Base-by-base conservation (phyloP, 257 asterid species). In the Penstemon davidsonii region DNA sequence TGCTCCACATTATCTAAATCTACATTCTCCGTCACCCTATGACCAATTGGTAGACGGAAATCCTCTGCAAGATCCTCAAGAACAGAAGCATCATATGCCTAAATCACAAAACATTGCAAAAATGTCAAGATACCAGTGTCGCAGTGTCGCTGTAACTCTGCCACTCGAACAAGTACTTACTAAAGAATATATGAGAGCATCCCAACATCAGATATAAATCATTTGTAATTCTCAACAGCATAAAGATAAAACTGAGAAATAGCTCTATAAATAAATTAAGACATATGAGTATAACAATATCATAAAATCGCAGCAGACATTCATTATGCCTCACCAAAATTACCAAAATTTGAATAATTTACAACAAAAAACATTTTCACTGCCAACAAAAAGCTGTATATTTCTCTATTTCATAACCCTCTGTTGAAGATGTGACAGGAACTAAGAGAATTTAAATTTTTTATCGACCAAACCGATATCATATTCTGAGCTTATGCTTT, bases 11-110 rank as follows among this genome's bases (percentile, higher is more conserved):
- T 79, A 55, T 90, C 96, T 79, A 90, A 82, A 78, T 93, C 96
- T 12, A 86, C 92, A 77, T 93, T 93, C 77, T 93, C 98, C 3
- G 89, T 84, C 12, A 86, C 92, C 76, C 97, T 85, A 62, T 94
- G 99, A 67, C 65, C 51, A 73, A 84, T 88, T 60, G 99, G 97
- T 64, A 94, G 82, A 39, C 95, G 93, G 72, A 94, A 94, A 75
- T 87, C 99, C 52, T 91, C 95, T 8, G 95, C 86, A 67, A 94
- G 99, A 73, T 88, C 94, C 90, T 94, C 95, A 18, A 94, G 91
- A 61, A 86, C 71, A 79, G 94, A 75, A 64, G 92, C 96, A 64
- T 88, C 83, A 55, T 88, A 62, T 67, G 80, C 85, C 96, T 85
- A 69, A 8, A 57, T 45, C 77, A 79, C 52, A 45, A 55, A 79